Evolutionary conservation across 306 rosid species (phyloP), one percentile per base, ranked within the genome.

Genomic region (Cucumis cinereus): DNA sequence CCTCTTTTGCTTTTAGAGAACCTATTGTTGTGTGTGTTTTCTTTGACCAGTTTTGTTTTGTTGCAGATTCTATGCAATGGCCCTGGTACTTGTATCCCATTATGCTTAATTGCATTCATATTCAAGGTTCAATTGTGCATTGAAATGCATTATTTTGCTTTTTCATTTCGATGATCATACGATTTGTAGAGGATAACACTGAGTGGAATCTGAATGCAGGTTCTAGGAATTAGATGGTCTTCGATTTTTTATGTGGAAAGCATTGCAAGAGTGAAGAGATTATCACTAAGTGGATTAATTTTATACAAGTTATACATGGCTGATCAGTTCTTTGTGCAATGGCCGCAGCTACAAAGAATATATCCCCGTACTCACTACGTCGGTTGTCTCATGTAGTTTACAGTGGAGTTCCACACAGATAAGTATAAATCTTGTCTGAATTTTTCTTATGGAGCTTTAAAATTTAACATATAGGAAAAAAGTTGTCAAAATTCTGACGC

Each of bases 41-140:
- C 9, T 19, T 19, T 61, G 20, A 63, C 71, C 49, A 63, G 55
- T 16, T 20, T 77, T 64, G 41, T 77, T 53, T 58, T 60, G 55
- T 81, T 60, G 38, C 87, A 93, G 98, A 87, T 91, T 86, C 92
- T 93, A 60, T 91, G 98, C 86, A 93, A 93, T 59, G 98, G 98
- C 77, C 97, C 96, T 35, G 98, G 98, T 81, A 93, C 98, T 69
- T 93, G 97, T 75, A 78, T 93, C 81, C 97, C 98, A 16, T 85
- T 93, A 36, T 93, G 98, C 75, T 79, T 83, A 61, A 91, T 93
- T 41, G 97, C 96, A 22, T 93, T 89, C 87, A 68, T 89, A 71
- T 91, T 88, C 67, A 91, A 93, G 98, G 98, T 91, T 77, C 24
- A 47, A 43, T 24, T 47, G 41, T 70, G 40, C 57, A 61, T 76